Evolutionary conservation across 1,139 yeast species (phyloP).

Genomic region (Citeromyces hawaiiensis): DNA sequence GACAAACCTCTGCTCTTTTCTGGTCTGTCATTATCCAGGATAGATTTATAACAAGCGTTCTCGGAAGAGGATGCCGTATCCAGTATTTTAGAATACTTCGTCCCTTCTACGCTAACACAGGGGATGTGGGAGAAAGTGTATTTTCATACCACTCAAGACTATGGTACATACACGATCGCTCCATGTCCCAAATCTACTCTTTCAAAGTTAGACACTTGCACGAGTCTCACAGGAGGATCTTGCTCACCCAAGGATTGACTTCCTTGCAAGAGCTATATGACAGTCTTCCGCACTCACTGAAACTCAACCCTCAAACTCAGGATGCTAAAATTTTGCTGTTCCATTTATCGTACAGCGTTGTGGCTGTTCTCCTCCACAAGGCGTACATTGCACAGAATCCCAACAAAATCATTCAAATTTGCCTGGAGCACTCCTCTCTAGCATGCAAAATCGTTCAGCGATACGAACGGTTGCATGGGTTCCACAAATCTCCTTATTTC

Average conservation of each 20-base stretch:
- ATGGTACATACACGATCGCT: conserved; percentile 17
- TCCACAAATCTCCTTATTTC: conserved; percentile 13
- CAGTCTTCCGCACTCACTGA: conserved; percentile 11
- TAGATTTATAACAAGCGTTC: conserved; percentile 14
- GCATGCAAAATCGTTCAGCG: conserved; percentile 10
- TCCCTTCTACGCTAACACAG: conserved; percentile 8
- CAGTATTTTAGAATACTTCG: conserved; percentile 12
- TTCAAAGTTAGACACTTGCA: conserved; percentile 16
- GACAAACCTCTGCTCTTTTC: conserved; percentile 9
- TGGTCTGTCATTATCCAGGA: conserved; percentile 17
- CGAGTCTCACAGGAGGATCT: conserved; percentile 11
- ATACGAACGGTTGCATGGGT: conserved; percentile 5
- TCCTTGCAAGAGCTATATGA: conserved; percentile 10
- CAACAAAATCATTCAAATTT: conserved; percentile 10
- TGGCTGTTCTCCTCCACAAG: conserved; percentile 12
- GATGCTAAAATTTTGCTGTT: conserved; percentile 10
- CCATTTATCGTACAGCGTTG: conserved; percentile 14
- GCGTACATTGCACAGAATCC: conserved; percentile 15
- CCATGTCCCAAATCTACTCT: conserved; percentile 16
- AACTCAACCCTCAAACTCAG: conserved; percentile 5
- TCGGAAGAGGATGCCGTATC: conserved; percentile 16
- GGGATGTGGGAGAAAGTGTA: conserved; percentile 7
- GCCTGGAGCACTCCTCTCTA: conserved; percentile 10
- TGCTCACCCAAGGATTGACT: conserved; percentile 12
- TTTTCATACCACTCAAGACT: conserved; percentile 13